Conservation (phyloP, 2,329 filamentous ascomycete genomes). For the Lojkania enalia region DNA sequence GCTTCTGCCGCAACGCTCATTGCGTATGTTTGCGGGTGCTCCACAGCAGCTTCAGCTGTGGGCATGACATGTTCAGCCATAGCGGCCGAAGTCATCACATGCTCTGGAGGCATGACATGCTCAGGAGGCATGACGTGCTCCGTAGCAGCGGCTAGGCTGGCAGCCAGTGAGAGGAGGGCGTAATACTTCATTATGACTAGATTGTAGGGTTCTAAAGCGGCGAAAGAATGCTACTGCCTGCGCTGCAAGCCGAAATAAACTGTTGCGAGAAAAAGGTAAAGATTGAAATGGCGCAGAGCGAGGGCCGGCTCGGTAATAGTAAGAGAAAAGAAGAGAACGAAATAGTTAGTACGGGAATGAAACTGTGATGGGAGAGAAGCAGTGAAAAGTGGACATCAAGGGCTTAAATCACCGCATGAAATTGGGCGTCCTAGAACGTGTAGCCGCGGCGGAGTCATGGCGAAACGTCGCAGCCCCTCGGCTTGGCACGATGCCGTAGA, state of each 20-base stretch:
- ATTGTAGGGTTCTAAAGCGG: constrained; percentile 27
- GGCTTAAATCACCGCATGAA: constrained; percentile 48
- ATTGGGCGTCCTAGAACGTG: constrained; percentile 34
- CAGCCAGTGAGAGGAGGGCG: constrained; percentile 36
- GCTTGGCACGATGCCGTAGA: constrained; percentile 34
- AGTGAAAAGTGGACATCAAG: constrained; percentile 30
- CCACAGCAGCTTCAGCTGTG: no score
- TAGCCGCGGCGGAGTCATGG: constrained; percentile 30
- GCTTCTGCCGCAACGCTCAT: not conserved
- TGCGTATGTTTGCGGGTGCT: no score
- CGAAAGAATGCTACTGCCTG: constrained; percentile 40
- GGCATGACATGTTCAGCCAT: no score
- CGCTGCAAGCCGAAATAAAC: constrained; percentile 40
- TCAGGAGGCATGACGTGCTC: constrained; percentile 39
- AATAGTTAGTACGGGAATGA: constrained; percentile 37
- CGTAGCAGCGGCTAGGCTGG: constrained; percentile 37
- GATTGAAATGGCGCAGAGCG: constrained; percentile 42
- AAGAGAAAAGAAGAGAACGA: constrained; percentile 39
- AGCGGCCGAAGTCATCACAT: no score
- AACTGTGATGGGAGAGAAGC: constrained; percentile 37
- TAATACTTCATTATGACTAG: constrained; percentile 47
- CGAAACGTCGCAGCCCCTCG: constrained; percentile 44
- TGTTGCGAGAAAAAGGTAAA: constrained; percentile 31
- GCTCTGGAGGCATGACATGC: constrained; percentile 29
- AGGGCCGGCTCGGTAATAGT: constrained; percentile 46